Conservation (phyloP, 164 flowering plant species). For the Magnolia kwangsiensis region DNA sequence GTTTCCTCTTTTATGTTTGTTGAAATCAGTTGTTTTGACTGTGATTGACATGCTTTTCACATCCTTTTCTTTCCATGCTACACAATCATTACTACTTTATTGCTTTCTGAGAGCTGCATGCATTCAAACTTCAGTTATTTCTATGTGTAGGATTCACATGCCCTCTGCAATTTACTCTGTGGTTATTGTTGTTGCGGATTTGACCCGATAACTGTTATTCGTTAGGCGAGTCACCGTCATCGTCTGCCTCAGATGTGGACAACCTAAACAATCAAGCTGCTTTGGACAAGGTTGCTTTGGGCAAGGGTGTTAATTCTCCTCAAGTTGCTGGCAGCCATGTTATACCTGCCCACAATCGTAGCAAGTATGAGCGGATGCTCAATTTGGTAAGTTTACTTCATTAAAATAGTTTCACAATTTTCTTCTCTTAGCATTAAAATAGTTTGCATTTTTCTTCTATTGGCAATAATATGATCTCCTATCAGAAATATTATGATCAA, state of each 20-base stretch:
- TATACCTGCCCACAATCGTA: conserved; percentile 46
- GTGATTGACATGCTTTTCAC: background rate
- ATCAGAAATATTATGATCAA: too few relatives aligned
- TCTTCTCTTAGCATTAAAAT: too few relatives aligned
- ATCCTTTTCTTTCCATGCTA: background rate
- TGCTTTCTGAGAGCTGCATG: background rate
- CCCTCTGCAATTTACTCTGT: background rate
- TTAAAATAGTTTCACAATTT: too few relatives aligned
- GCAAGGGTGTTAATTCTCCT: conserved; percentile 42
- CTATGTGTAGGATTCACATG: background rate
- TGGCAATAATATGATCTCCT: too few relatives aligned
- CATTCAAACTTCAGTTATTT: background rate
- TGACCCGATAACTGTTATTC: conserved; percentile 1
- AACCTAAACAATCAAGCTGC: conserved; percentile 48
- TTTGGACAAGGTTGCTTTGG: conserved; percentile 38
- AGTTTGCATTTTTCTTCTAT: too few relatives aligned
- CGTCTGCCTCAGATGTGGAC: conserved; percentile 90
- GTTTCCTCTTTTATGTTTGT: too few relatives aligned
- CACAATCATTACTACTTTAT: background rate
- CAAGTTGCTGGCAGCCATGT: conserved; percentile 47
- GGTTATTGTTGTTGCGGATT: background rate
- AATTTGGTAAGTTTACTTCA: conserved; percentile 59
- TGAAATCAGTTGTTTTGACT: background rate
- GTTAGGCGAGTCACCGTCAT: conserved; percentile 88
- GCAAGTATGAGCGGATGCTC: conserved; percentile 51